phyloP scores from a whole-genome alignment of 2,329 filamentous ascomycete species.

The Mollisiaceae sp. region DNA sequence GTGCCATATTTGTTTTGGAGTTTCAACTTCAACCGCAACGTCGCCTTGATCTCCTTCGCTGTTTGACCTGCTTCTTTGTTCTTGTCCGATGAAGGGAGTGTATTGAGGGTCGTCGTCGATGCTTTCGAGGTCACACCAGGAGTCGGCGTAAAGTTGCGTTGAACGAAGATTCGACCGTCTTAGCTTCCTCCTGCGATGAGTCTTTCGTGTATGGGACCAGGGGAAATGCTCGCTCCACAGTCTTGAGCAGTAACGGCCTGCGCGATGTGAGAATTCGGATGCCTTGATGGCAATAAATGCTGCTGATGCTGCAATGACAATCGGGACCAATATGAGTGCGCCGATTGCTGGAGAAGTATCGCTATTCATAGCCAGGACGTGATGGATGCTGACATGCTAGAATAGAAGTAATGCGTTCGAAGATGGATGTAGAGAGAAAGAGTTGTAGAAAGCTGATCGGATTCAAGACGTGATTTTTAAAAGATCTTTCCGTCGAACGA shows the following conservation, averaged over 20 bases:
- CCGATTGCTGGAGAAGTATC: constrained; percentile 48
- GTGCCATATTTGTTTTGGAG: constrained; percentile 44
- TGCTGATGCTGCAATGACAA: constrained; percentile 46
- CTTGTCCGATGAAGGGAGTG: constrained; percentile 36
- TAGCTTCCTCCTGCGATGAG: constrained; percentile 36
- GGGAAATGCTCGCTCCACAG: constrained; percentile 29
- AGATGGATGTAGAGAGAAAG: constrained; percentile 8
- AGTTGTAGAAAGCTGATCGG: neutral
- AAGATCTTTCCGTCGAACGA: neutral
- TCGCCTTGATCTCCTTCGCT: constrained; percentile 22
- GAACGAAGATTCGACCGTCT: constrained; percentile 43
- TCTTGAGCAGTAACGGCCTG: constrained; percentile 30
- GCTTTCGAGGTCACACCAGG: constrained; percentile 45
- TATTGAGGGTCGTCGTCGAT: constrained; percentile 39
- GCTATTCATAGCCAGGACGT: constrained; percentile 44
- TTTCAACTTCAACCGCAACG: constrained; percentile 9
- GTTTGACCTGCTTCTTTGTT: constrained; percentile 10
- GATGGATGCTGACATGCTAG: constrained; percentile 29
- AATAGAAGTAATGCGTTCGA: constrained; percentile 21
- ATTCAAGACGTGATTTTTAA: neutral
- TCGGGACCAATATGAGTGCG: constrained; percentile 52
- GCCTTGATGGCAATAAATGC: constrained; percentile 42
- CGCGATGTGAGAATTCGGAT: constrained; percentile 33
- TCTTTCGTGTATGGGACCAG: constrained; percentile 43
- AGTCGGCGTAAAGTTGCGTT: constrained; percentile 44